These are phyloP conservation scores for Phlebiopsis flavidoalba DNA, from an alignment of 768 basidiomycete genomes.

Conservation along the genomic window DNA sequence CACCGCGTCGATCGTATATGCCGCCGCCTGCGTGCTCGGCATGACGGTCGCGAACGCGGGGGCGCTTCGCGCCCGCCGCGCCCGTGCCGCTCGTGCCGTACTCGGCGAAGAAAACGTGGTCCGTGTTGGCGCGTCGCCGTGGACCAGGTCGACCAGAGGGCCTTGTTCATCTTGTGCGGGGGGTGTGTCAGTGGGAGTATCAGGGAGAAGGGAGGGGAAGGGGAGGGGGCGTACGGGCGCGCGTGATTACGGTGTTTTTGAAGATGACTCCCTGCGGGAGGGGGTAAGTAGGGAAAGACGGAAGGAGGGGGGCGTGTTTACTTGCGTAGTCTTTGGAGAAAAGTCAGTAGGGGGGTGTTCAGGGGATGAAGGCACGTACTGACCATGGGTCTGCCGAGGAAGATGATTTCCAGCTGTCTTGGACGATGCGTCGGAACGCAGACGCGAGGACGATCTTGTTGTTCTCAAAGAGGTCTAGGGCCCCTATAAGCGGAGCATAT, in stretches of 20 bases:
- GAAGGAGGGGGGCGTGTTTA: not conserved
- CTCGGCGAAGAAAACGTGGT: not conserved
- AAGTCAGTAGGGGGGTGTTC: too few species aligned
- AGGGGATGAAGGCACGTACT: not conserved
- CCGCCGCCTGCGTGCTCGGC: not conserved
- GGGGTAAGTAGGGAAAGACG: not conserved
- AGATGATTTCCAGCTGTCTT: not conserved
- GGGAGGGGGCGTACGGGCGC: not conserved
- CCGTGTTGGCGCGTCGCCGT: not conserved
- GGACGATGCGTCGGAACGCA: not conserved
- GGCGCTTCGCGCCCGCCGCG: not conserved
- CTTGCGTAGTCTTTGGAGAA: not conserved
- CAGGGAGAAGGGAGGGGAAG: not conserved
- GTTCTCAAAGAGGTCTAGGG: not conserved
- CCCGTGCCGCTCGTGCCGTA: not conserved
- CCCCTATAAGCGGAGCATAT: too few species aligned
- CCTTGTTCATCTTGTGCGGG: not conserved
- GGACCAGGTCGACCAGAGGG: constrained; percentile 1
- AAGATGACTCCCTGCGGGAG: not conserved
- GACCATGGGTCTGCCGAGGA: constrained; percentile 1
- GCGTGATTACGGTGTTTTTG: not conserved
- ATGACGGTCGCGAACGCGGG: not conserved
- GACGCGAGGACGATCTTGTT: not conserved
- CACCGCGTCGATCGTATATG: not conserved
- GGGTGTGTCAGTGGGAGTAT: too few species aligned